phyloP scores from a whole-genome alignment of 1,284 basidiomycete species.

The Cryptococcus sp. region DNA sequence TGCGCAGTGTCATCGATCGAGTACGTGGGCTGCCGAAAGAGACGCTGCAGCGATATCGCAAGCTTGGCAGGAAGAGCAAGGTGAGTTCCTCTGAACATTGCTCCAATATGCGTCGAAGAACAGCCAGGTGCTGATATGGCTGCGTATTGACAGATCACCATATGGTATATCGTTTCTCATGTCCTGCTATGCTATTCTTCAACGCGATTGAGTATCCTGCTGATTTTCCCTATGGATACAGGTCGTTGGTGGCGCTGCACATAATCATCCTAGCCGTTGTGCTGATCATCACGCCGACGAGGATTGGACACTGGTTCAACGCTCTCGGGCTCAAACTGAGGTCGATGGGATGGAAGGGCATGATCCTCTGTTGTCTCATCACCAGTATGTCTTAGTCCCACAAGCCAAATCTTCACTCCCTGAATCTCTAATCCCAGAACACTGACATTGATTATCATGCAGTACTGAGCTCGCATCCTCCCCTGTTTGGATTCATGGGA shows the following conservation, averaged over 20 bases:
- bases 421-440: neutral
- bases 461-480: conserved; percentile 52
- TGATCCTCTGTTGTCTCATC: conserved; percentile 37
- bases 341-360: conserved; percentile 41
- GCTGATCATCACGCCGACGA: conserved; percentile 44
- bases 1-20: conserved; percentile 8
- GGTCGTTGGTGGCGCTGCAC: conserved; percentile 32
- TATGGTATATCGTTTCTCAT: conserved; percentile 26
- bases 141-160: conserved; percentile 19
- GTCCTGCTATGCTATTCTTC: neutral
- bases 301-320: conserved; percentile 49
- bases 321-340: conserved; percentile 33
- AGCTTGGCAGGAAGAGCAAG: conserved; percentile 35
- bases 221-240: conserved; percentile 6
- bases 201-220: neutral
- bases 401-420: neutral
- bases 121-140: conserved; percentile 1
- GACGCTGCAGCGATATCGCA: conserved; percentile 28
- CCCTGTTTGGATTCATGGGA: conserved; percentile 50
- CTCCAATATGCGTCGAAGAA: neutral
- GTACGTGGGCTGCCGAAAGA: conserved; percentile 17
- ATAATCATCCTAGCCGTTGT: conserved; percentile 32
- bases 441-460: neutral
- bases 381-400: conserved; percentile 33
- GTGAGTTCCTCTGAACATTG: conserved; percentile 22